A percentile compares a stretch with the other conserved stretches of the same genome.
These are phyloP conservation scores for Kodamaea laetipori DNA, from an alignment of 805 yeast species.

Conservation along the genomic window DNA sequence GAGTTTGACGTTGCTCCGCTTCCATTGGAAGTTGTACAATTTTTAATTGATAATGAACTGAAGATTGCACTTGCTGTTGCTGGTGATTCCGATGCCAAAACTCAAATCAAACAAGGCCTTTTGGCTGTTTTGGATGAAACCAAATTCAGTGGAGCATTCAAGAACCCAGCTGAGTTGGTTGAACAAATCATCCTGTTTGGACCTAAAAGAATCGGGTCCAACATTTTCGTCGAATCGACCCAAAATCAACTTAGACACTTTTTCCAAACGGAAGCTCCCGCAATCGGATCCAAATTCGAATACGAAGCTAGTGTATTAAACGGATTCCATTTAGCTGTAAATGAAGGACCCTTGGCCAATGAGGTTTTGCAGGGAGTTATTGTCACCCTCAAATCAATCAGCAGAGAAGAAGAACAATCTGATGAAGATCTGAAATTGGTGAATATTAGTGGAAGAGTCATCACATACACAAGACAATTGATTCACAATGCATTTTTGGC, in stretches of 20 bases:
- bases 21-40: conserved; percentile 49
- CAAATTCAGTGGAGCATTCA: conserved; percentile 28
- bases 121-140: conserved; percentile 15
- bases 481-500: conserved; percentile 71
- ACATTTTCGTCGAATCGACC: conserved; percentile 60
- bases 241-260: conserved; percentile 31
- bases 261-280: conserved; percentile 22
- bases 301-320: conserved; percentile 66
- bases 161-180: conserved; percentile 22
- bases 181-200: conserved; percentile 65
- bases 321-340: conserved; percentile 82
- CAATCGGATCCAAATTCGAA: conserved; percentile 25
- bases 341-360: conserved; percentile 84
- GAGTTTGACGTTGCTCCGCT: conserved; percentile 62
- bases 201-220: conserved; percentile 74
- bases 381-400: conserved; percentile 37
- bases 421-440: conserved; percentile 37
- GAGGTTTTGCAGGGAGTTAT: conserved; percentile 88
- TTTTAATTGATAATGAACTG: conserved; percentile 48
- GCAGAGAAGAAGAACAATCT: conserved; percentile 38
- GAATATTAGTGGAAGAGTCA: conserved; percentile 68
- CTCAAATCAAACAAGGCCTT: conserved; percentile 17
- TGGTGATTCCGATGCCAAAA: background rate
- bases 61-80: background rate
- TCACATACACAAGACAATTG: conserved; percentile 69